phyloP scores from a whole-genome alignment of 2,329 filamentous ascomycete genomes.

The Ophidiomyces ophidiicola region DNA sequence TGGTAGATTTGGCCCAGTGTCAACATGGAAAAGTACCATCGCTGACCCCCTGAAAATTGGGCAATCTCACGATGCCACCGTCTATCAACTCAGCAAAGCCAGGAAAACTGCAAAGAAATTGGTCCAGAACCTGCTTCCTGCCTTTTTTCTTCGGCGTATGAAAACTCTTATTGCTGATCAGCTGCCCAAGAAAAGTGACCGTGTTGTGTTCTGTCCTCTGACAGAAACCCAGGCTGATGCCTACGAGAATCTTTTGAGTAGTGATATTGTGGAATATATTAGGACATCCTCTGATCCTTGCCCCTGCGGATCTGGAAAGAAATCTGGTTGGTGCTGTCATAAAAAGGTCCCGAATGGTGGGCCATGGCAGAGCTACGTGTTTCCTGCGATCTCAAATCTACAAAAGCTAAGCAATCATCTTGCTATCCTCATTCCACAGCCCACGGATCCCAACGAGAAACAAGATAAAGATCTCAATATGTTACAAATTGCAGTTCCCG shows the following conservation, averaged over 20 bases:
- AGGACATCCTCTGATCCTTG: conserved; percentile 57
- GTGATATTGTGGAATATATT: conserved; percentile 57
- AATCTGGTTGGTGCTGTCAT: conserved; percentile 72
- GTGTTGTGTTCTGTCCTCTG: conserved; percentile 87
- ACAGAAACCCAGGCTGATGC: conserved; percentile 69
- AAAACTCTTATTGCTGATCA: conserved; percentile 87
- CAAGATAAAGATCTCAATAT: conserved; percentile 64
- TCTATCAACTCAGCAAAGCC: conserved; percentile 67
- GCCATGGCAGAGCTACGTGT: conserved; percentile 65
- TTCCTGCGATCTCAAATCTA: conserved; percentile 68
- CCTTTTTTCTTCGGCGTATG: conserved; percentile 83
- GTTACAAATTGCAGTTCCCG: conserved; percentile 62
- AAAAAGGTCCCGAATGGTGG: conserved; percentile 47
- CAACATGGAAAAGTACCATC: conserved; percentile 68
- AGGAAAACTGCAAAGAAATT: conserved; percentile 73
- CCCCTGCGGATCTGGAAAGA: conserved; percentile 54
- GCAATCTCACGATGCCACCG: conserved; percentile 83
- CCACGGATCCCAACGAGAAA: conserved; percentile 54
- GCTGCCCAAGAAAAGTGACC: conserved; percentile 85
- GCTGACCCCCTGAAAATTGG: conserved; percentile 70
- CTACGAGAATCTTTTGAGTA: conserved; percentile 70
- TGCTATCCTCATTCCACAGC: conserved; percentile 66
- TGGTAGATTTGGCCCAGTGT: conserved; percentile 52
- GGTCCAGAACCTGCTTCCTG: conserved; percentile 73
- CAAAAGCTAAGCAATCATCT: conserved; percentile 89